phyloP scores from a whole-genome alignment of 164 flowering plant species.

The Hamamelis virginiana region DNA sequence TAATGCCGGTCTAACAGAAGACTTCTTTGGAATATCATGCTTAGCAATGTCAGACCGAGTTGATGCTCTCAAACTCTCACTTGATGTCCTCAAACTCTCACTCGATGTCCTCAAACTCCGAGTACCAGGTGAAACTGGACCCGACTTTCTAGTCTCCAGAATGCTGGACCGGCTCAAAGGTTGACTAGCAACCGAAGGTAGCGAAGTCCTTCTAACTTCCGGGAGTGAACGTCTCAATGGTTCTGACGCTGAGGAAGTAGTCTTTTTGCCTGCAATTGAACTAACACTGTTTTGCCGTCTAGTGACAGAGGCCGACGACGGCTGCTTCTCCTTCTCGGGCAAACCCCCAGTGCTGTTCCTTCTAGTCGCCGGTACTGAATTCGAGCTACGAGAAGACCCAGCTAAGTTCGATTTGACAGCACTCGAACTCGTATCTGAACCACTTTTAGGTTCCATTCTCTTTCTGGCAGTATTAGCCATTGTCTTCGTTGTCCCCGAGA shows the following conservation, averaged over 20 bases:
- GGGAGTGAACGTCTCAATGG: constrained; percentile 52
- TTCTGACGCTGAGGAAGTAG: constrained; percentile 33
- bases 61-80: constrained; percentile 41
- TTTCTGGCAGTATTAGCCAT: constrained; percentile 20
- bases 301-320: constrained; percentile 20
- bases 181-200: constrained; percentile 47
- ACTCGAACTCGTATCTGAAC: constrained; percentile 13
- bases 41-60: constrained; percentile 43
- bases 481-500: constrained; percentile 15
- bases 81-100: too few species aligned
- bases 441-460: constrained; percentile 27
- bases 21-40: constrained; percentile 38
- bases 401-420: constrained; percentile 25
- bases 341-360: constrained; percentile 89
- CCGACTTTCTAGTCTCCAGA: constrained; percentile 47
- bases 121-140: constrained; percentile 40
- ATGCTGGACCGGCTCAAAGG: constrained; percentile 20
- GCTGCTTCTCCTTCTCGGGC: constrained; percentile 53
- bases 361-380: constrained; percentile 44
- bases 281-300: constrained; percentile 22
- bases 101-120: constrained; percentile 43
- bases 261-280: constrained; percentile 26
- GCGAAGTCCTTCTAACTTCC: constrained; percentile 54
- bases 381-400: constrained; percentile 32
- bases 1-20: constrained; percentile 41